Base-by-base conservation (phyloP, 169 alveolate species). In the Cryptosporidium ryanae region DNA sequence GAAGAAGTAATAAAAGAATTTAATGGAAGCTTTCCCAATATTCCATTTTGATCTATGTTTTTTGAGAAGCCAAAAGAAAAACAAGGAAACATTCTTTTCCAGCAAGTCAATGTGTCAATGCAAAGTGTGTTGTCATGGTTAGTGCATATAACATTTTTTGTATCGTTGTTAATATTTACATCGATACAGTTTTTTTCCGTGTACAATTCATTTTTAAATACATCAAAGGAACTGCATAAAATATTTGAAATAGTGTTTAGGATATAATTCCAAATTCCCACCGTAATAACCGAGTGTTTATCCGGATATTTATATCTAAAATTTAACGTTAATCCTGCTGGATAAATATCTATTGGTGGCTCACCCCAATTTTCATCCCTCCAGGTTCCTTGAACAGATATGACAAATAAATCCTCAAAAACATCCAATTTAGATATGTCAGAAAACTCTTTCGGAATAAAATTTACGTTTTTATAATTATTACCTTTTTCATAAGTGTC, bases 341-440 rank as follows among this genome's bases (percentile, higher is more conserved):
- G 38, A 46, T 76, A 76, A 43, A 61, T 61, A 2, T 17, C 23
- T 0, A 13, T 43, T 34, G 87, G 87, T 21, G 87, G 87, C 25
- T 55, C 71, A 12, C 87, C 87, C 87, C 87, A 76, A 38, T 32
- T 76, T 34, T 27, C 17, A 12, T 27, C 32, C 46, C 87, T 76
- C 87, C 87, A 76, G 21, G 23, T 55, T 10, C 87, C 87, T 18
- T 76, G 87, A 17, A 70, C 63, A 2, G 87, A 59, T 27, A 48
- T 52, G 12, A 61, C 76, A 6, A 76, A 59, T 38, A 76, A 7
- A 12, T 55, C 71, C 10, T 34, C 48, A 0, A 76, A 6, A 34
- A 59, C 32, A 15, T 44, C 54, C 23, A 76, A 15, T 6, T 76
- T 31, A 4, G 46, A 44, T 23, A 76, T n/a, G 25, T 34, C 46